Evolutionary conservation across 305 asterid species (phyloP).

Genomic region (Stenogyne calaminthoides): DNA sequence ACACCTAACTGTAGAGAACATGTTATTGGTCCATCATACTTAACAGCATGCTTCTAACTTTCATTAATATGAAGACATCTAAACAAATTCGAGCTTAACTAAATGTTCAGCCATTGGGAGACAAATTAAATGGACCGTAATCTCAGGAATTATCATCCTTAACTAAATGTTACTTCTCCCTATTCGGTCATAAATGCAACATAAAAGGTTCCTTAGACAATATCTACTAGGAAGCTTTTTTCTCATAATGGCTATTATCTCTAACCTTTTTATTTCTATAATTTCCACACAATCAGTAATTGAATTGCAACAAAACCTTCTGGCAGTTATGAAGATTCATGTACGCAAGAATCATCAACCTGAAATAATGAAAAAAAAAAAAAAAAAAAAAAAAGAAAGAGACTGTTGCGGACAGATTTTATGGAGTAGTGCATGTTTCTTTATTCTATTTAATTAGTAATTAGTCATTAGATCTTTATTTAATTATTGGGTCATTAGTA

Average conservation of each 20-base stretch:
- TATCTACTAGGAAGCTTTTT: too few species aligned
- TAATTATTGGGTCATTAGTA: too few species aligned
- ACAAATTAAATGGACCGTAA: not conserved
- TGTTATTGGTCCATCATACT: not conserved
- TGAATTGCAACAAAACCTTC: not conserved
- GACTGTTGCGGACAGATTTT: too few species aligned
- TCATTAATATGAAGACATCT: not conserved
- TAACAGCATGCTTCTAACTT: not conserved
- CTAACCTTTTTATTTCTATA: not conserved
- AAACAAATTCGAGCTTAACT: not conserved
- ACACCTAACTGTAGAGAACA: not conserved
- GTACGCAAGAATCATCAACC: not conserved
- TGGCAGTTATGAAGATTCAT: not conserved
- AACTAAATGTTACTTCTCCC: too few species aligned
- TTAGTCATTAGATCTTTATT: too few species aligned
- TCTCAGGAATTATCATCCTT: not conserved
- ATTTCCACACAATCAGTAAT: not conserved
- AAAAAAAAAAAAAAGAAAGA: too few species aligned
- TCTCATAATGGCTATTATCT: too few species aligned
- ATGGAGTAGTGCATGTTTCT: too few species aligned
- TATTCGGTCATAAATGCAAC: not conserved
- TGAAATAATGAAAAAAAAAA: not conserved
- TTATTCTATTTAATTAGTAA: too few species aligned
- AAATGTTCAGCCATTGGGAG: not conserved
- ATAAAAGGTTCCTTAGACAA: not conserved